Base-by-base conservation (phyloP, 2,329 filamentous ascomycete species). In the Aspergillus tanneri region DNA sequence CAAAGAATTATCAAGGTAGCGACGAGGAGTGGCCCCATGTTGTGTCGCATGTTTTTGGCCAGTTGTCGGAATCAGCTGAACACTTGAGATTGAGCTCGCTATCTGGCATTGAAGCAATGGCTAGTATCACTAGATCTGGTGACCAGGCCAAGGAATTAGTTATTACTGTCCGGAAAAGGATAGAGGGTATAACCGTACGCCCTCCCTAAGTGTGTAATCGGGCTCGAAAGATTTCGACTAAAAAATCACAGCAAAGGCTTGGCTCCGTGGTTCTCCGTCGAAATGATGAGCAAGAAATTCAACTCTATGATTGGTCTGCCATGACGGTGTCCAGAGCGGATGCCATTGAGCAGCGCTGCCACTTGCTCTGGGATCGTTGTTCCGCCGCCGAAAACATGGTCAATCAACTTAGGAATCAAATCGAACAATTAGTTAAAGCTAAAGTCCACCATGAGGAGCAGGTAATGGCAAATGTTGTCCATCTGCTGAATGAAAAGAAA, bases 401-500 rank as follows among this genome's bases (percentile, higher is more conserved):
- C 35, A 64, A 69, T 10, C 72, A 74, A 51, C 68, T 85, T 28
- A 77, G 75, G 47, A 64, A 70, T 21, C 79, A 84, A 57, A 70
- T 85, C 7, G 72, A 82, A 24, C 78, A 82, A 42, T 72, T 85
- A n/a, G 72, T 81, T 51, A 68, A 71, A 49, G 75, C 77, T 1
- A 85, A 84, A 57, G 68, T 69, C 52, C 74, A 78, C 43, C 76
- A 84, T 50, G 81, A 85, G 53, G 71, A 76, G 14, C 73, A 77
- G 37, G 65, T 85, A 53, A 64, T 85, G n/a, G 70, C 73, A 46
- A 82, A 82, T 59, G 84, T 83, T 52, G 74, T 74, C 44, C 73
- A 76, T 39, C 58, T 85, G 19, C 66, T 85, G 7, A 85, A 85
- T 49, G 76, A 79, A 53, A 85, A 85, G 67, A 85, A 85, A 67